phyloP scores from a whole-genome alignment of 305 asterid species.

The Rubia balearica region DNA sequence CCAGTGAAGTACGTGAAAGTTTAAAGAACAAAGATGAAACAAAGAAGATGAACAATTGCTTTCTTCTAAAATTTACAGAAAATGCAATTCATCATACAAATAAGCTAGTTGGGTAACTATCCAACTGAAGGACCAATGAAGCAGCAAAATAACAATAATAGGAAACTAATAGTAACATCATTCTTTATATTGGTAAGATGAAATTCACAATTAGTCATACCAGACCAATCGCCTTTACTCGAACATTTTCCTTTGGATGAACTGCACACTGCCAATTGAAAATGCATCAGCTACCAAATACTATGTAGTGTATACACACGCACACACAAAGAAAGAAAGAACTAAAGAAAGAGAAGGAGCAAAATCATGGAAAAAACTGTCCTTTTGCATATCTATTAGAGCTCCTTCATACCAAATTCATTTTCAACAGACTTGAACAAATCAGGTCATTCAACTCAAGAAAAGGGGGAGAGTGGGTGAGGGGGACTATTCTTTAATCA shows the following conservation, averaged over 20 bases:
- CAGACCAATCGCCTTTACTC: constrained; percentile 93
- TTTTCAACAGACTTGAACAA: background rate
- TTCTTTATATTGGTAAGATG: background rate
- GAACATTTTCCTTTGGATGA: constrained; percentile 78
- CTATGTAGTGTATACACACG: background rate
- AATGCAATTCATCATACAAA: background rate
- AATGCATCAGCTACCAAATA: constrained; percentile 23
- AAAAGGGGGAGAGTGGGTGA: background rate
- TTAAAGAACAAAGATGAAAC: constrained; percentile 13
- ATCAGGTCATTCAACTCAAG: background rate
- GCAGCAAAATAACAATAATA: constrained; percentile 12
- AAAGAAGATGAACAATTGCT: constrained; percentile 11
- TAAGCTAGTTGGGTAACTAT: constrained; percentile 9
- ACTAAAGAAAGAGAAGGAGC: background rate
- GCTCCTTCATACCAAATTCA: background rate
- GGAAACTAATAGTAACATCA: background rate
- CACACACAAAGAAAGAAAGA: background rate
- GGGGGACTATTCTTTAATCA: background rate
- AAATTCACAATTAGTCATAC: constrained; percentile 38
- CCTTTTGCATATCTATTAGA: background rate
- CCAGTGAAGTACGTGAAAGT: constrained; percentile 23
- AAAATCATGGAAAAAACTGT: constrained; percentile 13
- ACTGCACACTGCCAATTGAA: constrained; percentile 73
- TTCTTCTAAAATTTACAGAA: background rate
- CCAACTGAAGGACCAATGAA: constrained; percentile 15